Percentiles rank a stretch among this genome's conserved stretches.
phyloP scores from a whole-genome alignment of 1,284 basidiomycete genomes.

The Coniferiporia sulphurascens region DNA sequence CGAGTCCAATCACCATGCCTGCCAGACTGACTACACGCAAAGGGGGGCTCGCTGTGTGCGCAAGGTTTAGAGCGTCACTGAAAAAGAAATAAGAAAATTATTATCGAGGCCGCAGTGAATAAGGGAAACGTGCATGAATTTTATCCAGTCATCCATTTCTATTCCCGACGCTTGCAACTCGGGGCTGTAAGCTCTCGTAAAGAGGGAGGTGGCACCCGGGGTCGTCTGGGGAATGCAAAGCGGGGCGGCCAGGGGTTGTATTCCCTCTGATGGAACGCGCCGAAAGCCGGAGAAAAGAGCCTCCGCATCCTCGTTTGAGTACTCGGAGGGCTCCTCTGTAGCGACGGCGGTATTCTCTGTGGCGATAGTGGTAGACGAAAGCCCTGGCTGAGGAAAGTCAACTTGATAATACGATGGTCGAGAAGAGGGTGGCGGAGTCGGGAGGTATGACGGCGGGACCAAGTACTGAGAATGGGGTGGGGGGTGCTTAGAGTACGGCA shows the following conservation, averaged over 20 bases:
- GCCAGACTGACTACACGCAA: conserved; percentile 20
- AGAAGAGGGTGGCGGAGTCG: neutral
- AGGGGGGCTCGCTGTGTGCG: conserved; percentile 19
- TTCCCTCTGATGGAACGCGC: neutral
- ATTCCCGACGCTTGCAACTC: neutral
- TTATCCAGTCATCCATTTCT: conserved; percentile 8
- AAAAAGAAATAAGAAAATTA: neutral
- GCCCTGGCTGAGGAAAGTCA: neutral
- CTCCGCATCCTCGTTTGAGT: conserved; percentile 1
- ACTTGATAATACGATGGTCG: neutral
- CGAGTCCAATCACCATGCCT: conserved; percentile 20
- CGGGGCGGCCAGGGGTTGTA: neutral
- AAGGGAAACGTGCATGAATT: neutral
- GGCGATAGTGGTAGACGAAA: neutral
- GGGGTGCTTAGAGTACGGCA: no score
- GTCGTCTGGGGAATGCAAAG: conserved; percentile 3
- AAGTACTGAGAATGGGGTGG: no score
- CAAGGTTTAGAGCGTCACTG: conserved; percentile 16
- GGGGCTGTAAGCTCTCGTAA: conserved; percentile 6
- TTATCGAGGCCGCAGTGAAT: neutral
- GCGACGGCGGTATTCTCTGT: neutral
- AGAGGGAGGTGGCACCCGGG: neutral
- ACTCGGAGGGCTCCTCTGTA: neutral
- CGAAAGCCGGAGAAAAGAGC: neutral
- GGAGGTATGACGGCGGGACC: neutral